phyloP scores from a whole-genome alignment of 345 rosid genomes.

The Pistacia vera region DNA sequence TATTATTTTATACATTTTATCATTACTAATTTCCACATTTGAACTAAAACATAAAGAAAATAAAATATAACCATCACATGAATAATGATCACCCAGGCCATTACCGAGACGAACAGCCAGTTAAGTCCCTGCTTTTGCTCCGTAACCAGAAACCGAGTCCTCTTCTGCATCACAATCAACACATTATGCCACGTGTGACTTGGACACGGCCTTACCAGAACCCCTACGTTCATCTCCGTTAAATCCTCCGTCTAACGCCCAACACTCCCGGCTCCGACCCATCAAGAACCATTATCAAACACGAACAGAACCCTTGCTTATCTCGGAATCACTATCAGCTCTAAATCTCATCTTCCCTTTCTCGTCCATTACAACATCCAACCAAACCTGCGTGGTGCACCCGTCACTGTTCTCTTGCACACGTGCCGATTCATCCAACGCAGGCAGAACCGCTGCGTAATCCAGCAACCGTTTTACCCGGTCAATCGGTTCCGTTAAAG shows the following conservation, averaged over 20 bases:
- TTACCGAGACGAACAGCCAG: constrained; percentile 2
- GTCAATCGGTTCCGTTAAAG: constrained; percentile 69
- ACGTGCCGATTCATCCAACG: constrained; percentile 69
- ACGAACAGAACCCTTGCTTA: constrained; percentile 78
- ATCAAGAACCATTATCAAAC: constrained; percentile 77
- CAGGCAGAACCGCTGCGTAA: constrained; percentile 65
- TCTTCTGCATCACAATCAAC: constrained; percentile 58
- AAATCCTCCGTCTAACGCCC: constrained; percentile 66
- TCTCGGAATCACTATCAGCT: constrained; percentile 93
- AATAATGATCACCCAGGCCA: not conserved
- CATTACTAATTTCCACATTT: not conserved
- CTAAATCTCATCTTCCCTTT: constrained; percentile 63
- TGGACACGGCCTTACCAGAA: constrained; percentile 61
- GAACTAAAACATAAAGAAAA: not conserved
- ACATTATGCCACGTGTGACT: constrained; percentile 86
- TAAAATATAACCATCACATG: not conserved
- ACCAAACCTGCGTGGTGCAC: constrained; percentile 93
- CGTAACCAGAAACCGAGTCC: constrained; percentile 37
- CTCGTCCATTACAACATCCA: constrained; percentile 54
- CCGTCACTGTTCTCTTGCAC: constrained; percentile 62
- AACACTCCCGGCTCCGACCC: constrained; percentile 79
- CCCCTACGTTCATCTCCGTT: constrained; percentile 72
- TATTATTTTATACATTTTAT: not conserved
- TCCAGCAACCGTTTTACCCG: constrained; percentile 77
- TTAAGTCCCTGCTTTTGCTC: constrained; percentile 12